Evolutionary conservation across 2,329 filamentous ascomycete genomes (phyloP).

Genomic region (Xylaria sp.): DNA sequence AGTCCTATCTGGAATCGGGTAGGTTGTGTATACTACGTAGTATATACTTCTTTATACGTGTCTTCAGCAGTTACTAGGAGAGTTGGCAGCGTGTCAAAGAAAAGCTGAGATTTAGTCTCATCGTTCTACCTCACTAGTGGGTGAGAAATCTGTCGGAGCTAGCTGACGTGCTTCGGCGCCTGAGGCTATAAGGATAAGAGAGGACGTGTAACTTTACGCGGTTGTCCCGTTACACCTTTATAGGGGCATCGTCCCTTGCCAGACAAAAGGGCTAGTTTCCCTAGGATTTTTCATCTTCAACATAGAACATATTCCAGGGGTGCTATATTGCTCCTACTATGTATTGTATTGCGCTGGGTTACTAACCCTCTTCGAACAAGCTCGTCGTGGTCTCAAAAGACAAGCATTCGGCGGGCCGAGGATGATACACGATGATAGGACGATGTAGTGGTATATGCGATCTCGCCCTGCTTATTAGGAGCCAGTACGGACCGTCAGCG

Average conservation of each 20-base stretch:
- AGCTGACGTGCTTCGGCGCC: background rate
- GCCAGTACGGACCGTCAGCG: background rate
- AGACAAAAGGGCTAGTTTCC: background rate
- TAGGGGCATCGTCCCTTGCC: slow-evolving; percentile 28
- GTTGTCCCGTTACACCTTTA: slow-evolving; percentile 25
- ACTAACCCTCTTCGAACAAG: no score
- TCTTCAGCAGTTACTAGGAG: slow-evolving; percentile 26
- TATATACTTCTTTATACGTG: no score
- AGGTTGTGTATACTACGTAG: background rate
- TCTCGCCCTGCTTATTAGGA: background rate
- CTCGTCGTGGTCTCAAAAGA: background rate
- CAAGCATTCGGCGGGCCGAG: background rate
- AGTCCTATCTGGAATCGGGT: slow-evolving; percentile 4
- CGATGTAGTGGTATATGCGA: background rate
- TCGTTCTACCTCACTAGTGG: slow-evolving; percentile 24
- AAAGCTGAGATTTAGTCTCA: slow-evolving; percentile 31
- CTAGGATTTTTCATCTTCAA: background rate
- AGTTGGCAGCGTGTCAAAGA: slow-evolving; percentile 29
- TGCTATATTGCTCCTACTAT: background rate
- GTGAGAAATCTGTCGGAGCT: background rate
- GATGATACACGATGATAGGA: background rate
- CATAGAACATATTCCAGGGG: background rate
- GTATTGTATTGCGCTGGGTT: no score
- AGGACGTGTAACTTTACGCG: slow-evolving; percentile 11
- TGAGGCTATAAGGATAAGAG: background rate